Evolutionary conservation across 1,284 basidiomycete species (phyloP).

Genomic region (Rhodofomes roseus): DNA sequence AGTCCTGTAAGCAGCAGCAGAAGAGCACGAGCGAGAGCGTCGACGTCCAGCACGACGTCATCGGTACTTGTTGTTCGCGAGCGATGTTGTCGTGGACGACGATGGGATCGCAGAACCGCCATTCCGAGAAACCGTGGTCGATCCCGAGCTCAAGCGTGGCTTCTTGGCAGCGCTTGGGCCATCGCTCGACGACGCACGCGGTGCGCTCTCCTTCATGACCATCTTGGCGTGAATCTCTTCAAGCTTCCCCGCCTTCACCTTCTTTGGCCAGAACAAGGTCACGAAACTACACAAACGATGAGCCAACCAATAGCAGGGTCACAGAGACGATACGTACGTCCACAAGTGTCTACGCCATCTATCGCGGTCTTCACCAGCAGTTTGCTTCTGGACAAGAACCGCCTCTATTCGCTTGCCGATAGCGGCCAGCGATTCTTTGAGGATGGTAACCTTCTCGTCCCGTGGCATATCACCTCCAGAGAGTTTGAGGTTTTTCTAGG

Average conservation of each 20-base stretch:
- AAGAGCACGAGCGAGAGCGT: neutral
- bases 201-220: slow-evolving; percentile 69
- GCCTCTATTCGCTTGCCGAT: slow-evolving; percentile 92
- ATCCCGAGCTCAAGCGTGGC: slow-evolving; percentile 23
- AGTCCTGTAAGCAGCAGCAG: neutral
- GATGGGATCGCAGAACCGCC: slow-evolving; percentile 19
- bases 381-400: slow-evolving; percentile 75
- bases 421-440: slow-evolving; percentile 93
- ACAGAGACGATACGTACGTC: slow-evolving; percentile 62
- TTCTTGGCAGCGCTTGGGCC: slow-evolving; percentile 26
- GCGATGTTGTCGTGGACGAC: slow-evolving; percentile 24
- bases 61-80: slow-evolving; percentile 29
- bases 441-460: slow-evolving; percentile 91
- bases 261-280: slow-evolving; percentile 96
- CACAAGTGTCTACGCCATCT: slow-evolving; percentile 94
- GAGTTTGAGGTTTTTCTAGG: slow-evolving; percentile 92
- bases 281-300: slow-evolving; percentile 60
- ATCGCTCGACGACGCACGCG: slow-evolving; percentile 26
- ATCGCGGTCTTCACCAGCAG: slow-evolving; percentile 74
- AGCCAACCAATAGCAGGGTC: neutral
- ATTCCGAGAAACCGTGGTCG: slow-evolving; percentile 16
- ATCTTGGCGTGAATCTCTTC: slow-evolving; percentile 94
- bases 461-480: slow-evolving; percentile 90
- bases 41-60: slow-evolving; percentile 13
- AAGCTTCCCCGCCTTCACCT: slow-evolving; percentile 87